Conservation (phyloP, 2,329 filamentous ascomycete species). For the Diplodia seriata region DNA sequence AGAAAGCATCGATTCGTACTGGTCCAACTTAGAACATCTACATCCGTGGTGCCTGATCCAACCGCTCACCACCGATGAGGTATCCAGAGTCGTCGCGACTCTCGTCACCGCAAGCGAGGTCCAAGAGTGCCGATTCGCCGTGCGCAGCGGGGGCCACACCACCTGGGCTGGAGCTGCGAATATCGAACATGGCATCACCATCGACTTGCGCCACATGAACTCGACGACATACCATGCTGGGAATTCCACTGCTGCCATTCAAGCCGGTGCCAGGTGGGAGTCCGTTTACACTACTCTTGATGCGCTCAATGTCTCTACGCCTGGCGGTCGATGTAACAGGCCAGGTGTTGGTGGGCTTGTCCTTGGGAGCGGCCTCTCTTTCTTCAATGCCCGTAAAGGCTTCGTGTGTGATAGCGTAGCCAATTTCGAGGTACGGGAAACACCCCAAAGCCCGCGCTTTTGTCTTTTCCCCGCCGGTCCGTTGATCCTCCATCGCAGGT, state of each 20-base stretch:
- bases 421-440: slow-evolving; percentile 15
- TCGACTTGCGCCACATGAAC: slow-evolving; percentile 41
- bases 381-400: slow-evolving; percentile 9
- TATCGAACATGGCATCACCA: slow-evolving; percentile 40
- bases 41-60: slow-evolving; percentile 6
- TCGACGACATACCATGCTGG: slow-evolving; percentile 37
- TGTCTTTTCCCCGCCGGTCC: neutral
- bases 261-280: slow-evolving; percentile 40
- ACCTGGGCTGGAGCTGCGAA: slow-evolving; percentile 40
- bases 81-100: slow-evolving; percentile 7
- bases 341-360: slow-evolving; percentile 40
- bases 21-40: neutral
- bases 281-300: slow-evolving; percentile 40
- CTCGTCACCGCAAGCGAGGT: neutral
- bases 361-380: slow-evolving; percentile 35
- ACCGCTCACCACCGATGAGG: slow-evolving; percentile 12
- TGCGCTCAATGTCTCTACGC: slow-evolving; percentile 35
- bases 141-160: slow-evolving; percentile 37
- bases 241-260: slow-evolving; percentile 36
- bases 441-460: neutral
- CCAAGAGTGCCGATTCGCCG: slow-evolving; percentile 19
- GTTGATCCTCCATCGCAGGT: neutral
- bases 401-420: slow-evolving; percentile 19
- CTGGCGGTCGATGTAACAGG: slow-evolving; percentile 38
- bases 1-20: slow-evolving; percentile 16